Evolutionary conservation across 176 grass and related monocot genomes (phyloP), one percentile per base, ranked within the genome.

Genomic region (Puccinellia tenuiflora): DNA sequence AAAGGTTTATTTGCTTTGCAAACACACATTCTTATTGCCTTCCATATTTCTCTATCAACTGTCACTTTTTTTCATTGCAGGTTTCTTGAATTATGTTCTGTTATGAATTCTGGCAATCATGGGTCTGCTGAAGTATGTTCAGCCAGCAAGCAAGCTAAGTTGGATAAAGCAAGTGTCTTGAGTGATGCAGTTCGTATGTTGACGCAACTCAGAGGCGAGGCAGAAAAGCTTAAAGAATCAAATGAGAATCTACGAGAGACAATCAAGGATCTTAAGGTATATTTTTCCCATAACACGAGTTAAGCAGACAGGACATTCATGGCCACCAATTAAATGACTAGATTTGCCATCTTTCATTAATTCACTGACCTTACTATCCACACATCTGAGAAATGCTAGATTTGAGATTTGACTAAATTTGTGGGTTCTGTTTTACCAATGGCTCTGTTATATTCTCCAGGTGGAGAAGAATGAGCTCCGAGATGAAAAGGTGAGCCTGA

Each of bases 391-490:
- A 70, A 62, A 29, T 54, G 28, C 1, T 90, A 73, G 31, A 45
- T 30, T 17, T 57, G 45, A 73, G 31, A 45, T 30, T 17, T 57
- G 45, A 51, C 25, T 21, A 77, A 59, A 59, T 66, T 29, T 70
- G 28, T 37, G 6, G 17, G 0, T 20, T 77, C 45, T 45, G 21
- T 64, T 77, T 43, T 63, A 64, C 5, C 1, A 60, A 54, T 47
- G 75, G 3, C 17, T 82, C 26, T 46, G 0, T 71, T 67, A 31
- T 76, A 33, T 77, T 70, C 77, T 82, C 22, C 85, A 97, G 94
- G 85, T 43, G 8, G 94, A 97, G 82, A 97, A 97, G 79, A 91
- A 88, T 71, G 89, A 97, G 51, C 89, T 93, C 45, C 85, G 91
- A 21, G 89, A 91, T 57, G 94, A 97, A 62, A 97, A 97, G 64